Base-by-base conservation (phyloP, 345 rosid species). In the Abelmoschus esculentus region DNA sequence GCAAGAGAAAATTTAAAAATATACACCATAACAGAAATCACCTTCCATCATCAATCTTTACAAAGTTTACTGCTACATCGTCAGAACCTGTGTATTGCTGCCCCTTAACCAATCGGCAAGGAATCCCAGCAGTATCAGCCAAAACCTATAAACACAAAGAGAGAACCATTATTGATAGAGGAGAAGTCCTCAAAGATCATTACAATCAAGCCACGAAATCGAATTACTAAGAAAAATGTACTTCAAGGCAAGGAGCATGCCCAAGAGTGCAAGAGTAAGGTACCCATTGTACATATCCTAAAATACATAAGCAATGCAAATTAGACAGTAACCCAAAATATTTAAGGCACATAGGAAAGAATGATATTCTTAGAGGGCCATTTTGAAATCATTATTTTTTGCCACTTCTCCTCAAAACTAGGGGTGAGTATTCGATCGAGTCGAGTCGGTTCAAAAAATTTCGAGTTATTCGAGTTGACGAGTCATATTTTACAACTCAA, bases 71-170 rank as follows among this genome's bases (percentile, higher is more conserved):
- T 47, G 97, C 97, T 65, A 86, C 90, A 67, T 93, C 97, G 53
- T 83, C 90, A 14, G 93, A 89, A 79, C 98, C 96, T 8, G 97
- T 89, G 75, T 87, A 93, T 71, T 85, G 89, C 61, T 82, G 90
- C 73, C 96, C 98, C 82, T 90, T 93, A 77, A 93, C 98, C 76
- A 93, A 82, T 55, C 93, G 91, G 76, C 98, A 90, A 70, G 91
- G 92, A 77, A 89, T 87, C 61, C 96, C 93, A 46, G 83, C 79
- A 59, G 86, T 80, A 78, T 93, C 98, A 63, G 97, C 93, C 85
- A 93, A 86, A 81, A 89, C 96, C 98, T 93, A 77, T 66, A 68
- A 76, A 28, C 69, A 79, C 70, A 67, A 46, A 76, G 9, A 71
- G 70, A 76, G 56, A 70, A 57, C n/a, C 36, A 14, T 47, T 61